Evolutionary conservation across 352 stramenopile species (phyloP).

Genomic region (Phytophthora pluvialis): DNA sequence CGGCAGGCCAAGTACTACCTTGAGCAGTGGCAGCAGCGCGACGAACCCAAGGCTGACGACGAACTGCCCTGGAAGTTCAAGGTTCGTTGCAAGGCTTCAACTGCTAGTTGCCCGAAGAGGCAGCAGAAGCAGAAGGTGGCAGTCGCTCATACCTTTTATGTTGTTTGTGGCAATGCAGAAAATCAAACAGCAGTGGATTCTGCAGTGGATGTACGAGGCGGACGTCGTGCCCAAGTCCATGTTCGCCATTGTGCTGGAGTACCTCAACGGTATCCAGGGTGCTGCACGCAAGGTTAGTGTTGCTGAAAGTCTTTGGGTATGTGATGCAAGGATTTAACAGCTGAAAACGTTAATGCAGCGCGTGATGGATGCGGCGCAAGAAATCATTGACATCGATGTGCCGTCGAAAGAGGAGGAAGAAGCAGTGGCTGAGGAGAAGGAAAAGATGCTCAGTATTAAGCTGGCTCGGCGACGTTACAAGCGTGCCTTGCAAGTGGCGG

Average conservation of each 20-base stretch:
- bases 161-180: slow-evolving; percentile 47
- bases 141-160: slow-evolving; percentile 13
- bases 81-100: slow-evolving; percentile 29
- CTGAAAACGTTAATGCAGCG: slow-evolving; percentile 41
- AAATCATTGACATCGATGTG: slow-evolving; percentile 72
- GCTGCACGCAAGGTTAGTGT: slow-evolving; percentile 55
- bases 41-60: slow-evolving; percentile 56
- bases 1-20: slow-evolving; percentile 86
- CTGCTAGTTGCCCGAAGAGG: not conserved
- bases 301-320: too few species aligned
- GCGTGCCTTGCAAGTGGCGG: slow-evolving; percentile 75
- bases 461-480: slow-evolving; percentile 80
- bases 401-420: slow-evolving; percentile 55
- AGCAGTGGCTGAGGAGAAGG: slow-evolving; percentile 44
- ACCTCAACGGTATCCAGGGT: slow-evolving; percentile 74
- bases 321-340: not conserved
- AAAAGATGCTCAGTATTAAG: slow-evolving; percentile 62
- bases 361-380: slow-evolving; percentile 70
- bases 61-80: slow-evolving; percentile 86
- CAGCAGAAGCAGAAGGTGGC: not conserved
- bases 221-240: slow-evolving; percentile 84
- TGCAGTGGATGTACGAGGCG: slow-evolving; percentile 85
- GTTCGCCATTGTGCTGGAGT: slow-evolving; percentile 78
- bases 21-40: slow-evolving; percentile 71
- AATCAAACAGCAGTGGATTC: slow-evolving; percentile 85